Conservation (phyloP, 768 basidiomycete genomes). For the Termitomyces sp. region DNA sequence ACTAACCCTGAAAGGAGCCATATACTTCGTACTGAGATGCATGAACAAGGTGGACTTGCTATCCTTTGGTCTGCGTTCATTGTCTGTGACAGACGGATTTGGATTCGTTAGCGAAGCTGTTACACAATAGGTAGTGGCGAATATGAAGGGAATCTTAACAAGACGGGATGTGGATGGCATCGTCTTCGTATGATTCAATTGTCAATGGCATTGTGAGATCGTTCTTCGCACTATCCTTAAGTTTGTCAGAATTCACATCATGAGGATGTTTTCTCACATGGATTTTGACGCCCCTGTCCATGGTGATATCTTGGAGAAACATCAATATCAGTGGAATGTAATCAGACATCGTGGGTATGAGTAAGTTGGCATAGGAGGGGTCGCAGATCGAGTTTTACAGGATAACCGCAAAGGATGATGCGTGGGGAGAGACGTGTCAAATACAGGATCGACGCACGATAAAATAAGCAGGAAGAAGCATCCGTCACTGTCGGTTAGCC, state of each 20-base stretch:
- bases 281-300: too few species aligned
- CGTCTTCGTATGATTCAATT: background rate
- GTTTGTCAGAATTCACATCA: background rate
- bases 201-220: background rate
- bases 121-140: background rate
- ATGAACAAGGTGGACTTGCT: conserved; percentile 1
- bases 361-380: too few species aligned
- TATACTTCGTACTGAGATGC: background rate
- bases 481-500: too few species aligned
- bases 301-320: too few species aligned
- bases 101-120: conserved; percentile 4
- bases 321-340: too few species aligned
- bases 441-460: too few species aligned
- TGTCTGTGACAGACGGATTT: background rate
- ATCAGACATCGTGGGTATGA: too few species aligned
- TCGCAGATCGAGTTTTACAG: too few species aligned
- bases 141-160: conserved; percentile 5
- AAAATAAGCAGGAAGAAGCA: too few species aligned
- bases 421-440: too few species aligned
- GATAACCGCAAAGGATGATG: too few species aligned
- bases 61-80: background rate
- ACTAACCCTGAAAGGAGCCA: conserved; percentile 1
- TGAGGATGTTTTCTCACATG: background rate
- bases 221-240: background rate
- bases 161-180: background rate